Percentiles rank a stretch among this genome's conserved stretches.
These are phyloP conservation scores for Monilinia aucupariae DNA, from an alignment of 2,329 filamentous ascomycete species.

Conservation along the genomic window DNA sequence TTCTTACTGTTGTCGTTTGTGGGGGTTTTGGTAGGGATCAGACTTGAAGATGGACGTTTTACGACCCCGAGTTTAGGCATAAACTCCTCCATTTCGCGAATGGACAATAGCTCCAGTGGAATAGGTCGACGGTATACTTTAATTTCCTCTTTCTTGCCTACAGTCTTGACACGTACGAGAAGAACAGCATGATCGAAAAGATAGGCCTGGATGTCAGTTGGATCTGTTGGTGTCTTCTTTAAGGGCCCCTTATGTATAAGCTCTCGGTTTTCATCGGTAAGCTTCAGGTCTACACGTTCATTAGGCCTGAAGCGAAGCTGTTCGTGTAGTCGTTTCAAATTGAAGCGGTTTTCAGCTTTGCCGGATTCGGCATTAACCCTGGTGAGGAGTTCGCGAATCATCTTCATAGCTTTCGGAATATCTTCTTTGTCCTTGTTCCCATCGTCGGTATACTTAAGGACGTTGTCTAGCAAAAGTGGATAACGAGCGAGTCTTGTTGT, in stretches of 20 bases:
- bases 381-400: conserved; percentile 81
- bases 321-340: conserved; percentile 83
- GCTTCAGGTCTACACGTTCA: conserved; percentile 86
- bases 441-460: conserved; percentile 85
- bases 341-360: conserved; percentile 96
- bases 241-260: conserved; percentile 90
- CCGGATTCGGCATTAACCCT: conserved; percentile 92
- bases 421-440: conserved; percentile 86
- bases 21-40: conserved; percentile 59
- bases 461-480: conserved; percentile 83
- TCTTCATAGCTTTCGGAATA: conserved; percentile 78
- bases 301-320: conserved; percentile 86
- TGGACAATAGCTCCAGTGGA: conserved; percentile 84
- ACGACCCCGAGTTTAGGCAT: conserved; percentile 73
- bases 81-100: conserved; percentile 95
- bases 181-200: conserved; percentile 94
- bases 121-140: conserved; percentile 94
- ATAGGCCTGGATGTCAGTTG: conserved; percentile 86
- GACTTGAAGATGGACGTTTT: conserved; percentile 82
- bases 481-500: conserved; percentile 93
- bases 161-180: conserved; percentile 82
- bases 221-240: conserved; percentile 87
- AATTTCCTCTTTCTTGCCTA: conserved; percentile 89
- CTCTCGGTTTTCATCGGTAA: conserved; percentile 89
- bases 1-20: conserved; percentile 52